Evolutionary conservation across 2,329 filamentous ascomycete species (phyloP), one percentile per base, ranked within the genome.

Genomic region (Alternaria solani): DNA sequence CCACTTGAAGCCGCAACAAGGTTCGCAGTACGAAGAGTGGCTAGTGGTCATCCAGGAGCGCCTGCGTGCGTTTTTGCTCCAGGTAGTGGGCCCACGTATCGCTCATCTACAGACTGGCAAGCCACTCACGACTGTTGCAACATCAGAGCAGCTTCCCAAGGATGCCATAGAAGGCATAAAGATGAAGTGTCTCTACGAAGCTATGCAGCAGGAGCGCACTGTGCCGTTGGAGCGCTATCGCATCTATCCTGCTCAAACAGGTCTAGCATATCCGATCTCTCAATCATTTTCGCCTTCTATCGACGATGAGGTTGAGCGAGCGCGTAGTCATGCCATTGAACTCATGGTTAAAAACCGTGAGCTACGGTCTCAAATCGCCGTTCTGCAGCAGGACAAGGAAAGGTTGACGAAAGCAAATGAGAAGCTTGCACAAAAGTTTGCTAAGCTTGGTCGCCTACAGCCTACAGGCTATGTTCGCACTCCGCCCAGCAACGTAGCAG

Each of bases 151-250:
- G n/a, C 28, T 55, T 5, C 55, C 57, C 20, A 36, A 59, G 9
- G 53, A 57, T 4, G 23, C 54, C 2, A 30, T 38, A 20, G 55
- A 64, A 9, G 58, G 55, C 4, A 57, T 62, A 30, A 51, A 55
- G 16, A 56, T 67, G 7, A 56, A 51, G 5, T 69, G 56, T 34
- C 26, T 64, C 3, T 70, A 61, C 38, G 62, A 69, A 43, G 57
- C 59, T 2, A 60, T 67, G 41, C 66, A 66, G 20, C 55, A 63
- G 18, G 52, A 67, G 48, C 63, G 67, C 11, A 16, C 5, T 6
- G 62, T 67, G 7, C 66, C 67, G 4, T 32, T 67, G 4, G 26
- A 16, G 11, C 58, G 62, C 7, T 70, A 67, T 43, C 59, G 59
- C 9, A 58, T 66, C 18, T 47, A 54, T 26, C 41, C 54, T 14